Percentiles rank a stretch among this genome's conserved stretches.
Evolutionary conservation across 306 rosid genomes (phyloP).

Genomic region (Quercus dentata): DNA sequence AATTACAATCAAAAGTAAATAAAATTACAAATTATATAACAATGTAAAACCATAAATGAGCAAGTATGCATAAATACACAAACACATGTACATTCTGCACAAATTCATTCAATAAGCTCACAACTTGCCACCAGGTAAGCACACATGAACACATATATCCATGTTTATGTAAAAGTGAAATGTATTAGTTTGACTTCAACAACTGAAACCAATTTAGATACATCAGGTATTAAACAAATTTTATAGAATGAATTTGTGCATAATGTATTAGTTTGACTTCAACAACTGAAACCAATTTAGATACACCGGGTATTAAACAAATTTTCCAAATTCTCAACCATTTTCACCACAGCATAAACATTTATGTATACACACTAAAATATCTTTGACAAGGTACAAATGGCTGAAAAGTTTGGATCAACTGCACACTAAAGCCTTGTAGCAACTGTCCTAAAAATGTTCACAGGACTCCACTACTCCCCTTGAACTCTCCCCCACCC

Average conservation of each 20-base stretch:
- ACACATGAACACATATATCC: background rate
- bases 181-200: background rate
- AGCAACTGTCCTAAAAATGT: no score
- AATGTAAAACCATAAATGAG: background rate
- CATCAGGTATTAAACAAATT: no score
- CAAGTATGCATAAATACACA: background rate
- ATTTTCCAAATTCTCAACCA: no score
- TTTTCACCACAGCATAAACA: no score
- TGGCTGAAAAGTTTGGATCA: no score
- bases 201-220: background rate
- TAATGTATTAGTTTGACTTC: background rate
- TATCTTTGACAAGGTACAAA: no score
- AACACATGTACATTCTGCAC: background rate
- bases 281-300: background rate
- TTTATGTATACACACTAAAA: no score
- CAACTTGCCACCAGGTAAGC: background rate
- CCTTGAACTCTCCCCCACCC: background rate
- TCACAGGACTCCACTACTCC: background rate
- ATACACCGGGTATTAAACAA: background rate
- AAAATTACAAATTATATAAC: constrained; percentile 10
- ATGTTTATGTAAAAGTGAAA: background rate
- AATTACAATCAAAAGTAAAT: constrained; percentile 28
- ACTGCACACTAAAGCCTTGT: no score
- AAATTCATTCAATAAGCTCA: background rate
- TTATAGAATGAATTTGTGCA: no score